Conservation (phyloP, 768 basidiomycete species). For the Tricholoma sp. region DNA sequence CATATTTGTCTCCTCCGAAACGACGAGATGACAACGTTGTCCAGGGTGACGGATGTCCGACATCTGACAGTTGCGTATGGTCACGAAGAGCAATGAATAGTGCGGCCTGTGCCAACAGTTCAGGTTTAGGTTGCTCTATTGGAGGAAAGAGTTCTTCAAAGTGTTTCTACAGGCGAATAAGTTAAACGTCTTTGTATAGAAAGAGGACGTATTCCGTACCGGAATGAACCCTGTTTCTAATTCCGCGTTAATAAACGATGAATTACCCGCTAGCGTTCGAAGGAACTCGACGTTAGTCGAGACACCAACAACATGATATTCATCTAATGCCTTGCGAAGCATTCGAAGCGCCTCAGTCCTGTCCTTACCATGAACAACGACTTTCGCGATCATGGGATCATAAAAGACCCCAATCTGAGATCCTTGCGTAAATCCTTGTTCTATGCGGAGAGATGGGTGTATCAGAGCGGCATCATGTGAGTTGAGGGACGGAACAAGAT, state of each 20-base stretch:
- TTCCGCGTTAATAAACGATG: constrained; percentile 70
- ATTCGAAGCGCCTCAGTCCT: constrained; percentile 79
- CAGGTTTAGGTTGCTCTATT: constrained; percentile 48
- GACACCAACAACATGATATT: constrained; percentile 89
- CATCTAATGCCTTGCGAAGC: constrained; percentile 73
- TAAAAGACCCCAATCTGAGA: constrained; percentile 84
- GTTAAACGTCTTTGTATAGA: not conserved
- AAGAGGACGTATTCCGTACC: constrained; percentile 30
- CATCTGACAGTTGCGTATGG: constrained; percentile 25
- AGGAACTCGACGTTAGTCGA: constrained; percentile 92
- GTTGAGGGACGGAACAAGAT: constrained; percentile 27
- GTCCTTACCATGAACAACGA: constrained; percentile 83
- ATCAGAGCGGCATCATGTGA: constrained; percentile 28
- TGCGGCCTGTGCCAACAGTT: constrained; percentile 73
- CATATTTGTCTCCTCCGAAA: constrained; percentile 70
- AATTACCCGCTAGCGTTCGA: constrained; percentile 67
- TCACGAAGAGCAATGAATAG: constrained; percentile 71
- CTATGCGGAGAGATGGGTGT: constrained; percentile 71
- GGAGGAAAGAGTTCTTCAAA: constrained; percentile 76
- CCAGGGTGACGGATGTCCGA: constrained; percentile 54
- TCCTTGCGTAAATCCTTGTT: constrained; percentile 82
- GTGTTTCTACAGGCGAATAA: constrained; percentile 59
- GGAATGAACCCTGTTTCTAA: constrained; percentile 93
- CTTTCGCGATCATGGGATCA: constrained; percentile 89
- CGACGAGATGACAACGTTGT: constrained; percentile 63